A percentile compares a stretch with the other conserved stretches of the same genome.
Conservation (phyloP, 176 grass and related monocot genomes). For the Tillandsia fasciculata region DNA sequence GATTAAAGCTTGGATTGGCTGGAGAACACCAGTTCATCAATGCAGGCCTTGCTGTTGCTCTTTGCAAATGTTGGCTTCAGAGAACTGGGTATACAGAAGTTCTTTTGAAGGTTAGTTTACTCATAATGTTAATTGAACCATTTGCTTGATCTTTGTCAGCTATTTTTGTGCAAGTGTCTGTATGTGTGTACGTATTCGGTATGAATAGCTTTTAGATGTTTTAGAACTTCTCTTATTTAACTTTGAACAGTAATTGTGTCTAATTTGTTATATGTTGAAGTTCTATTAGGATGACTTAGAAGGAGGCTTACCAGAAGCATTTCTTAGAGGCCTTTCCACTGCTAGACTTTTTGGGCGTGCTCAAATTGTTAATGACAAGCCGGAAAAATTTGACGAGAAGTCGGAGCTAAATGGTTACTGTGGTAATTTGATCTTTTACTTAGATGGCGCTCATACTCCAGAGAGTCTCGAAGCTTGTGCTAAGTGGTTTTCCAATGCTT, state of each 20-base stretch:
- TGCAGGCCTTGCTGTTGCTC: conserved; percentile 29
- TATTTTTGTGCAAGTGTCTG: conserved; percentile 8
- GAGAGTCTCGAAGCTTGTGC: conserved; percentile 25
- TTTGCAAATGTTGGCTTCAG: conserved; percentile 25
- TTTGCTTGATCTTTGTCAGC: background rate
- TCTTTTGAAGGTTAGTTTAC: background rate
- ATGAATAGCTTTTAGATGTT: background rate
- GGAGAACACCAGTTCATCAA: conserved; percentile 24
- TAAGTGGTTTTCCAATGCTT: conserved; percentile 14
- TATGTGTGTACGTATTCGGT: background rate
- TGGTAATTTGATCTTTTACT: conserved; percentile 16
- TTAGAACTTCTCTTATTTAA: background rate
- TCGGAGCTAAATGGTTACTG: background rate
- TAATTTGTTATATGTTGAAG: conserved; percentile 17
- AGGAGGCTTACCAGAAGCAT: conserved; percentile 13
- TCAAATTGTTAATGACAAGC: conserved; percentile 20
- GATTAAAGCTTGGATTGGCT: conserved; percentile 25
- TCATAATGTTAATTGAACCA: background rate
- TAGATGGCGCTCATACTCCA: conserved; percentile 26
- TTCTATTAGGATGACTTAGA: conserved; percentile 17
- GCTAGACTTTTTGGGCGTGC: conserved; percentile 18
- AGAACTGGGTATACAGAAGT: conserved; percentile 14
- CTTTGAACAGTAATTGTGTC: conserved; percentile 5
- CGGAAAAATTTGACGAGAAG: conserved; percentile 3
- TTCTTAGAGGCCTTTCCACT: conserved; percentile 18